These are phyloP conservation scores for Myxozyma nipponensis DNA, from an alignment of 805 yeast species.

Conservation along the genomic window DNA sequence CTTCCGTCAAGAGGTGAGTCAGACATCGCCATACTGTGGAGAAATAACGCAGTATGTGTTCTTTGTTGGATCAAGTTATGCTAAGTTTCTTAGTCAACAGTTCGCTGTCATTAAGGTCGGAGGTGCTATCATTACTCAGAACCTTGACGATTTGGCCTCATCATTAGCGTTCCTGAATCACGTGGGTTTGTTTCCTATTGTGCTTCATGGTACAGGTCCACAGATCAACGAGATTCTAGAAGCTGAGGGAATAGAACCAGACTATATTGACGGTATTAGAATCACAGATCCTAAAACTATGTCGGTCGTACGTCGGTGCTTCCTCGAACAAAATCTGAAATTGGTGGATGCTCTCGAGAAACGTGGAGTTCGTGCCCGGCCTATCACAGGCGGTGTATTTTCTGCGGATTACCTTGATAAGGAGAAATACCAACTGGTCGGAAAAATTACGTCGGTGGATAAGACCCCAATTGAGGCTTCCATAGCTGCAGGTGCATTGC, in stretches of 20 bases:
- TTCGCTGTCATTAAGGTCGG: constrained; percentile 99
- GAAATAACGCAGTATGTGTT: too few species aligned
- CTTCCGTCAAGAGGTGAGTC: constrained; percentile 58
- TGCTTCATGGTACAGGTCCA: constrained; percentile 98
- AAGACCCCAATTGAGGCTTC: constrained; percentile 90
- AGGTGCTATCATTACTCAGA: constrained; percentile 97
- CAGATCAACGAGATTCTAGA: constrained; percentile 94
- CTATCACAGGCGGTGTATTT: constrained; percentile 97
- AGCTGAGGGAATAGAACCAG: constrained; percentile 91
- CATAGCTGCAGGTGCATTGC: constrained; percentile 93
- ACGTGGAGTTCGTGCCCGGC: constrained; percentile 97
- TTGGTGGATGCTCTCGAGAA: constrained; percentile 93
- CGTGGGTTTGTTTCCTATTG: constrained; percentile 95
- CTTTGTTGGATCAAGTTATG: too few species aligned
- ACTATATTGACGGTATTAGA: constrained; percentile 92
- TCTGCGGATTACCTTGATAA: constrained; percentile 87
- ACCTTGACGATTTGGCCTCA: constrained; percentile 87
- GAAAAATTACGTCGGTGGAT: constrained; percentile 80
- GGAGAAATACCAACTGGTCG: constrained; percentile 88
- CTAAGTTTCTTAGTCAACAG: constrained; percentile 77
- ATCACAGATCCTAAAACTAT: constrained; percentile 92
- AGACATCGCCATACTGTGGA: too few species aligned
- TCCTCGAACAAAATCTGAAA: constrained; percentile 90
- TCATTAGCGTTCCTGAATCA: constrained; percentile 95
- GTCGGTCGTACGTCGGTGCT: constrained; percentile 93